Evolutionary conservation across 208 protist species (phyloP), one percentile per base, ranked within the genome.

Genomic region (Trypanosoma platydactyli): DNA sequence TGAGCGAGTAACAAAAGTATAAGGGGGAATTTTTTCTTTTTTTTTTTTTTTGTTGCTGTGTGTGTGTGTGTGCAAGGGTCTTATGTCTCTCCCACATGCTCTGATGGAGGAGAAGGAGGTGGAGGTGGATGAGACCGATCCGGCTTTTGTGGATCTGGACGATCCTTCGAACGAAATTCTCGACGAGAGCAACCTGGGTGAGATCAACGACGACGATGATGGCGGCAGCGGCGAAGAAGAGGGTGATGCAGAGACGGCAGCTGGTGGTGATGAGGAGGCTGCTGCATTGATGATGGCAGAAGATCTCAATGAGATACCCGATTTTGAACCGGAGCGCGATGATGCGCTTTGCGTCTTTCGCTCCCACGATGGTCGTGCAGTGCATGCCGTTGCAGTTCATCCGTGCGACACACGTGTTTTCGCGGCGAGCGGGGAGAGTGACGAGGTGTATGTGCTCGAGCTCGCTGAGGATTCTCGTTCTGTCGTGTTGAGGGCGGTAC

Each of bases 91-190:
- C 1, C 46, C 40, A 41, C 29, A 65, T 1, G 5, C 44, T 16
- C 33, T 30, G 1, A 55, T 65, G 44, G 60, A 51, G 49, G 57
- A 73, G n/a, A 56, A 68, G 20, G 51, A 71, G 49, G 64, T 78
- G 24, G 64, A 62, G 15, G 71, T 83, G 27, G 84, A 91, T 48
- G 83, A 76, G 29, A 77, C 71, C n/a, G 73, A 88, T 29, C 81
- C 80, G n/a, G 90, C 71, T 15, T 91, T 94, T 65, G 79, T 94
- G 58, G 83, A 94, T 59, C 77, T 95, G n/a, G 81, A 94, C 11
- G 90, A 95, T 64, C 87, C 90, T 3, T 72, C 88, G 53, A 68
- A 91, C 20, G 85, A 91, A 40, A 83, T 94, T 29, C 57, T 94
- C 18, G 84, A 91, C 33, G 84, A 86, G 38, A 73, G 52, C 35